Base-by-base conservation (phyloP, 208 protist species). In the Trypanosoma platydactyli region DNA sequence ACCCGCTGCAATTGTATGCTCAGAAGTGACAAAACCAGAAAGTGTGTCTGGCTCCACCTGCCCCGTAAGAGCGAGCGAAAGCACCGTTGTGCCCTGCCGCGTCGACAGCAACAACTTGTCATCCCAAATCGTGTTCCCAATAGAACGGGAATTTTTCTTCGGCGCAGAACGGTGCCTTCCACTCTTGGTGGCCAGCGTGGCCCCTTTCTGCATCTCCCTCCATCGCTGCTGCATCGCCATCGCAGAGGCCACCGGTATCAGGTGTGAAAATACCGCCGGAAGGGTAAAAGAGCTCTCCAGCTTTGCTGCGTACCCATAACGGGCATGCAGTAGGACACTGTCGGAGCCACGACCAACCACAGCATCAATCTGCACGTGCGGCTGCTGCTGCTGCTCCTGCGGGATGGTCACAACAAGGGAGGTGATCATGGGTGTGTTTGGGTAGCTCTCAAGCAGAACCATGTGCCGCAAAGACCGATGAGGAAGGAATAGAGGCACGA, bases 241-340 rank as follows among this genome's bases (percentile, higher is more conserved):
- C 15, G 82, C 79, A 13, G 87, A 93, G 33, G 67, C 20, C 13
- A 93, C 72, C 1, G 80, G 76, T 16, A 77, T 63, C 25, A 93
- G 54, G 20, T 56, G n/a, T 41, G 71, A 61, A 58, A 85, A 88
- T 38, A 77, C 55, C 15, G 64, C 74, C 5, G 81, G 83, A 40
- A 94, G 77, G 11, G 51, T 50, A 42, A 81, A 79, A 18, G 64
- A 73, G 20, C 73, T 86, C 60, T 86, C 80, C 20, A 76, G 50
- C 33, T 79, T 57, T 11, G 88, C 82, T 18, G 86, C 80, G 53
- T 89, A 91, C 59, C 89, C 89, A 73, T 91, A 94, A 29, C 79
- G 79, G 0, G 85, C 89, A 71, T 87, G 77, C 30, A 89, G 45
- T 5, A 91, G 72, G 9, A 77, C 64, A 64, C 84, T 89, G 42